phyloP scores from a whole-genome alignment of 1,139 yeast genomes.

The Sugiyamaella paludigena region DNA sequence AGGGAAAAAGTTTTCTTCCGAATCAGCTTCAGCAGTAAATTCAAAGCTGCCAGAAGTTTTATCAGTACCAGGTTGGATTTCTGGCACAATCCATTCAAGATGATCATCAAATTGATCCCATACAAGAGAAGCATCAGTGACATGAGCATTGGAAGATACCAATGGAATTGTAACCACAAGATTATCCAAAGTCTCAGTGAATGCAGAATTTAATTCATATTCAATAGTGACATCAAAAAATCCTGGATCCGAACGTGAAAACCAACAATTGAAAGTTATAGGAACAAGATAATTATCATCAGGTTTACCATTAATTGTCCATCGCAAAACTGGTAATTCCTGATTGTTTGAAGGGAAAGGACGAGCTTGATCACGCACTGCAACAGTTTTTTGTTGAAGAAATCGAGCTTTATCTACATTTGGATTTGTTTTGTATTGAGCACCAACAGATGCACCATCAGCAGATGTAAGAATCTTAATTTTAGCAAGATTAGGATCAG shows the following conservation, averaged over 20 bases:
- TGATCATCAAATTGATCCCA: slow-evolving; percentile 42
- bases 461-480: slow-evolving; percentile 61
- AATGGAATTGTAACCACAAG: slow-evolving; percentile 65
- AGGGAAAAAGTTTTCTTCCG: slow-evolving; percentile 89
- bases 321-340: slow-evolving; percentile 85
- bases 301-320: slow-evolving; percentile 48
- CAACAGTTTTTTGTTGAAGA: slow-evolving; percentile 54
- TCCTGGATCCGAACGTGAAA: slow-evolving; percentile 55
- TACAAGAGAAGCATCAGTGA: slow-evolving; percentile 39
- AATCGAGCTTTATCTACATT: slow-evolving; percentile 82
- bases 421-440: slow-evolving; percentile 92
- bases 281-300: slow-evolving; percentile 64
- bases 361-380: slow-evolving; percentile 71
- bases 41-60: slow-evolving; percentile 71
- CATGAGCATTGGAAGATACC: slow-evolving; percentile 56
- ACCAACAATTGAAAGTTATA: slow-evolving; percentile 81
- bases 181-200: slow-evolving; percentile 52
- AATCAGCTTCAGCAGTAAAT: slow-evolving; percentile 67
- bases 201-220: slow-evolving; percentile 62
- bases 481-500: slow-evolving; percentile 63
- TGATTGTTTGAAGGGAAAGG: slow-evolving; percentile 91
- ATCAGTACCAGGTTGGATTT: slow-evolving; percentile 39
- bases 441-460: slow-evolving; percentile 46
- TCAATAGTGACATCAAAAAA: slow-evolving; percentile 78
- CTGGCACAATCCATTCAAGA: slow-evolving; percentile 42